Evolutionary conservation across 2,329 filamentous ascomycete species (phyloP).

Genomic region (Tolypocladium cylindrosporum): DNA sequence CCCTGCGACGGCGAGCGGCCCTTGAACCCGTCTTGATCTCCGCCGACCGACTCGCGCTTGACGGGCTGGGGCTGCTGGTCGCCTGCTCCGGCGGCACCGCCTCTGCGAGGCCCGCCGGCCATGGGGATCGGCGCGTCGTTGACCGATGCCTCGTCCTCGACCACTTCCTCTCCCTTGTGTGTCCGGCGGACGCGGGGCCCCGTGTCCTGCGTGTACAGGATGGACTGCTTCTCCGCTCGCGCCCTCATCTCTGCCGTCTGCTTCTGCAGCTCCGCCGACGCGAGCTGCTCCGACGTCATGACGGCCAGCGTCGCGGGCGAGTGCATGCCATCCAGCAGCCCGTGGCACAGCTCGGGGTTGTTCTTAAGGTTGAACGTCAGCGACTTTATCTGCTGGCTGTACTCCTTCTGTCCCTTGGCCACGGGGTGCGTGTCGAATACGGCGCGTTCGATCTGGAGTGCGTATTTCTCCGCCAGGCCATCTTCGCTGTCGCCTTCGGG

Average conservation of each 20-base stretch:
- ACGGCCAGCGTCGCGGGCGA: constrained; percentile 68
- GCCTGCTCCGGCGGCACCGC: not conserved
- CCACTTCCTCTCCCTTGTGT: constrained; percentile 88
- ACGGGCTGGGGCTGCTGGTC: constrained; percentile 13
- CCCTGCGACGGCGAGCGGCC: constrained; percentile 28
- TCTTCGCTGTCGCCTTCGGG: constrained; percentile 54
- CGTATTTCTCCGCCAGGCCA: constrained; percentile 57
- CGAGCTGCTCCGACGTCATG: constrained; percentile 87
- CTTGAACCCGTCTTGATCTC: constrained; percentile 15
- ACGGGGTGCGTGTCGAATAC: constrained; percentile 46
- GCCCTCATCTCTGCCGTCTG: constrained; percentile 70
- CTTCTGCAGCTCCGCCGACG: constrained; percentile 77
- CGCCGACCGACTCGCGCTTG: constrained; percentile 25
- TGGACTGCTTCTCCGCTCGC: constrained; percentile 71
- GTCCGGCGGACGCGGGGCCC: constrained; percentile 75
- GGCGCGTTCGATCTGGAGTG: constrained; percentile 70
- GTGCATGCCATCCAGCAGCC: constrained; percentile 63
- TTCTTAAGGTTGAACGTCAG: constrained; percentile 82
- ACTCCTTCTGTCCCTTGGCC: constrained; percentile 35
- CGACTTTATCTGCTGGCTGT: constrained; percentile 57
- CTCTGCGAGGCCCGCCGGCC: constrained; percentile 9
- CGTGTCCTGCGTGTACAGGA: constrained; percentile 62
- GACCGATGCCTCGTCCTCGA: constrained; percentile 61
- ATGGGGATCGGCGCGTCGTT: constrained; percentile 22
- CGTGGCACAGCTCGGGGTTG: constrained; percentile 68